Conservation (phyloP, 2,329 filamentous ascomycete species). For the Nigrospora sphaerica region DNA sequence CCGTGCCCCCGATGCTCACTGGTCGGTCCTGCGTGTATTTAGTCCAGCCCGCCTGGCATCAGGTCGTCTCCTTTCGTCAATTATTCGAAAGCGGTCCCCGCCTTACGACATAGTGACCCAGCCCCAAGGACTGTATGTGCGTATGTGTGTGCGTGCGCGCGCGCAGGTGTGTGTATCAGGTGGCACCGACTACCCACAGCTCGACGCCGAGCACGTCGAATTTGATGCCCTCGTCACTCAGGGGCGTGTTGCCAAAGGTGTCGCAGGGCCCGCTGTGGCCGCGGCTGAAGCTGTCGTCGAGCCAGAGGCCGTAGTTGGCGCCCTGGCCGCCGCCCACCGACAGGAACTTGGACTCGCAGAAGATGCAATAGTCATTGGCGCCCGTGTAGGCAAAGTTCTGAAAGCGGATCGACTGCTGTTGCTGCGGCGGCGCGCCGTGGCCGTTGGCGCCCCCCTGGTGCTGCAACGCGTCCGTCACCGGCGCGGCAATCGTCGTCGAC, state of each 20-base stretch:
- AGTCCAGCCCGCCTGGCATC: no score
- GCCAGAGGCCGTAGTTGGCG: constrained; percentile 88
- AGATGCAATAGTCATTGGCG: constrained; percentile 93
- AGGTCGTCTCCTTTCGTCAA: no score
- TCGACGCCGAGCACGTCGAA: constrained; percentile 90
- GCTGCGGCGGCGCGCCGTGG: constrained; percentile 16
- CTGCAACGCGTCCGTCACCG: constrained; percentile 10
- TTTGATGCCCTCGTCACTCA: constrained; percentile 88
- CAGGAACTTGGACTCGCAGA: constrained; percentile 79
- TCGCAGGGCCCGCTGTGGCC: constrained; percentile 79
- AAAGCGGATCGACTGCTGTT: constrained; percentile 73
- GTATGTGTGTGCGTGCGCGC: no score
- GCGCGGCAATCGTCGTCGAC: constrained; percentile 30
- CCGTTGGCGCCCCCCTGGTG: not conserved
- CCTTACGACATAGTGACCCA: no score
- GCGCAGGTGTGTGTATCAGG: constrained; percentile 2
- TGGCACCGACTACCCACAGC: constrained; percentile 77
- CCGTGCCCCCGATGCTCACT: no score
- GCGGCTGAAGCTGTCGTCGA: constrained; percentile 76
- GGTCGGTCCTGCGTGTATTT: no score
- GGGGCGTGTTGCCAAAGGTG: constrained; percentile 89
- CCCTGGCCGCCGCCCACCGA: constrained; percentile 69
- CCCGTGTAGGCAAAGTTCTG: constrained; percentile 96
- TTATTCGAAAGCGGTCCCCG: no score
- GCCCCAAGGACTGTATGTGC: no score